Evolutionary conservation across 2,329 filamentous ascomycete genomes (phyloP).

Genomic region (Nectriaceae sp.): DNA sequence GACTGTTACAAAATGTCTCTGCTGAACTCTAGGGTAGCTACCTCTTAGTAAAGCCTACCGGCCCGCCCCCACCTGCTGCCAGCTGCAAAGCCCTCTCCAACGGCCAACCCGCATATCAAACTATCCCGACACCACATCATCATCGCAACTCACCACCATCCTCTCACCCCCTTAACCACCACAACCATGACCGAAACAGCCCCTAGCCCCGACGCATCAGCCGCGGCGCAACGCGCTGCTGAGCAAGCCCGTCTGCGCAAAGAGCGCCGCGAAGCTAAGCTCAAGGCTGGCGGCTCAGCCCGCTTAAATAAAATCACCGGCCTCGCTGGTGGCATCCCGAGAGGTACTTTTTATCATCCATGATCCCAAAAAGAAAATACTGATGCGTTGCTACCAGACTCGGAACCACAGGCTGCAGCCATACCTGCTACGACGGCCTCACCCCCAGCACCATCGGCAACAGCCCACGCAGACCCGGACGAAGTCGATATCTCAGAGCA

Average conservation of each 20-base stretch:
- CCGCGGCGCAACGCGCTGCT: constrained; percentile 53
- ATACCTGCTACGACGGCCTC: constrained; percentile 27
- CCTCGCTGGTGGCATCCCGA: constrained; percentile 50
- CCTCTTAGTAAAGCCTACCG: too few relatives aligned
- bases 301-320: constrained; percentile 76
- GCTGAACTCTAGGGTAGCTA: too few relatives aligned
- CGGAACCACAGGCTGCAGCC: constrained; percentile 13
- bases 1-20: too few relatives aligned
- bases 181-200: constrained; percentile 43
- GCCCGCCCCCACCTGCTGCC: too few relatives aligned
- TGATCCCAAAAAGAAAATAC: background rate
- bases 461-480: constrained; percentile 62
- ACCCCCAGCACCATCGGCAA: constrained; percentile 34
- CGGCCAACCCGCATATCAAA: too few relatives aligned
- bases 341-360: constrained; percentile 30
- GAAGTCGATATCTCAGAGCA: constrained; percentile 81
- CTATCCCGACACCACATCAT: background rate
- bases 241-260: constrained; percentile 75
- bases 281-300: constrained; percentile 69
- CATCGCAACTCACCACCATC: too few relatives aligned
- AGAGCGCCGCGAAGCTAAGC: constrained; percentile 78
- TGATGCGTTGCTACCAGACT: too few relatives aligned
- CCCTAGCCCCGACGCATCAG: constrained; percentile 42
- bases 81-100: too few relatives aligned
- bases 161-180: too few relatives aligned